Evolutionary conservation across 1,284 basidiomycete species (phyloP).

Genomic region (Melampsora larici-populina): DNA sequence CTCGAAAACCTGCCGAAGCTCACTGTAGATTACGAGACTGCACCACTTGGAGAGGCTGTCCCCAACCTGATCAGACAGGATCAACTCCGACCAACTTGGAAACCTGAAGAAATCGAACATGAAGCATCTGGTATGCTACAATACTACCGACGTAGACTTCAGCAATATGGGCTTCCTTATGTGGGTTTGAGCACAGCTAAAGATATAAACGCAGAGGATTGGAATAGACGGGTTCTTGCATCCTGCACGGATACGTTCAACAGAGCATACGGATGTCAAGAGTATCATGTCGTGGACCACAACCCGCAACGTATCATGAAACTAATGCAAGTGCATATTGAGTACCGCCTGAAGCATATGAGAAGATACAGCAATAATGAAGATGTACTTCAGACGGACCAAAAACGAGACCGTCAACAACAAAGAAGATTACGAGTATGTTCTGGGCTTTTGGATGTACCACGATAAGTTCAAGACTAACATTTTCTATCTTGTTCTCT

Average conservation of each 20-base stretch:
- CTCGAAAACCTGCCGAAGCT: slow-evolving; percentile 7
- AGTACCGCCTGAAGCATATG: too few species aligned
- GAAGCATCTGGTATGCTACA: background rate
- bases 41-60: too few species aligned
- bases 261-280: background rate
- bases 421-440: too few species aligned
- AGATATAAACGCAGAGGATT: slow-evolving; percentile 11
- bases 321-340: too few species aligned
- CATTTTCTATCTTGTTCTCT: background rate
- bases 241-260: slow-evolving; percentile 20
- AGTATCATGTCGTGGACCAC: background rate
- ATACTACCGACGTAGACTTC: background rate
- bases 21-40: background rate
- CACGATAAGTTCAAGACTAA: too few species aligned
- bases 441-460: too few species aligned
- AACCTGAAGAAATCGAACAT: background rate
- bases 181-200: background rate
- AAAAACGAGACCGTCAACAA: background rate
- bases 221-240: slow-evolving; percentile 1
- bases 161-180: too few species aligned
- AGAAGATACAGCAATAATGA: too few species aligned
- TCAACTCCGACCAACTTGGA: background rate
- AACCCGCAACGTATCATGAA: background rate
- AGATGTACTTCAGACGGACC: too few species aligned
- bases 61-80: too few species aligned